Evolutionary conservation across 768 basidiomycete genomes (phyloP).

Genomic region (Mycena kentingensis): DNA sequence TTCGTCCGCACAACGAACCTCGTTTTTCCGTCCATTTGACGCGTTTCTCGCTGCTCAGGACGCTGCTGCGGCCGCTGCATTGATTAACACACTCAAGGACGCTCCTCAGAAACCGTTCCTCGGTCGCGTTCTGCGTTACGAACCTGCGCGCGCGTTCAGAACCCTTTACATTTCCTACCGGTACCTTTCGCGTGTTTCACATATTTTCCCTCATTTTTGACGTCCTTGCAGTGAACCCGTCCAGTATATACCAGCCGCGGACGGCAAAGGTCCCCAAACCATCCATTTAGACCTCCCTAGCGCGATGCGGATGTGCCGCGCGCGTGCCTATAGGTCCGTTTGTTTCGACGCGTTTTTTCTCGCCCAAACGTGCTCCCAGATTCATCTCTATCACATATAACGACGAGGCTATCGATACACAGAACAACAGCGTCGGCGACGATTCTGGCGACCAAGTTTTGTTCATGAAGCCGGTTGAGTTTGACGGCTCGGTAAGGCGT

Average conservation of each 20-base stretch:
- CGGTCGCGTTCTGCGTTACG: conserved; percentile 74
- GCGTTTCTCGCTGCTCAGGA: conserved; percentile 36
- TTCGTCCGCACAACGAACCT: too few species aligned
- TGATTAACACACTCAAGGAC: conserved; percentile 63
- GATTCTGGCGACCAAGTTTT: conserved; percentile 35
- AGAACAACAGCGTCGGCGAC: conserved; percentile 27
- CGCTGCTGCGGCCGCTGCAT: conserved; percentile 52
- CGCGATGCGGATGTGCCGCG: conserved; percentile 63
- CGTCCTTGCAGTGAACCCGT: conserved; percentile 38
- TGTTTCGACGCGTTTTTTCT: conserved; percentile 1
- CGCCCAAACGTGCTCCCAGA: conserved; percentile 32
- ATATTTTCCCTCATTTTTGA: neutral
- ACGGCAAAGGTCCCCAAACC: conserved; percentile 29
- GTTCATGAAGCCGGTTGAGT: conserved; percentile 58
- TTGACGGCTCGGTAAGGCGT: conserved; percentile 58
- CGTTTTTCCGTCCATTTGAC: conserved; percentile 3
- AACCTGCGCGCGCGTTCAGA: conserved; percentile 74
- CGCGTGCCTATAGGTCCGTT: conserved; percentile 53
- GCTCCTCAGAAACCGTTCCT: conserved; percentile 62
- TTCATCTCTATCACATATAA: conserved; percentile 55
- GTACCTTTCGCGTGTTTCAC: conserved; percentile 34
- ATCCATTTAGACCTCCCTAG: conserved; percentile 52
- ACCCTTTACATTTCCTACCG: conserved; percentile 77
- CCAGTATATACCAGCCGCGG: conserved; percentile 33
- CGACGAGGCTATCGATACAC: conserved; percentile 50